A percentile compares a stretch with the other conserved stretches of the same genome.
phyloP scores from a whole-genome alignment of 345 rosid species.

The Hevea brasiliensis region DNA sequence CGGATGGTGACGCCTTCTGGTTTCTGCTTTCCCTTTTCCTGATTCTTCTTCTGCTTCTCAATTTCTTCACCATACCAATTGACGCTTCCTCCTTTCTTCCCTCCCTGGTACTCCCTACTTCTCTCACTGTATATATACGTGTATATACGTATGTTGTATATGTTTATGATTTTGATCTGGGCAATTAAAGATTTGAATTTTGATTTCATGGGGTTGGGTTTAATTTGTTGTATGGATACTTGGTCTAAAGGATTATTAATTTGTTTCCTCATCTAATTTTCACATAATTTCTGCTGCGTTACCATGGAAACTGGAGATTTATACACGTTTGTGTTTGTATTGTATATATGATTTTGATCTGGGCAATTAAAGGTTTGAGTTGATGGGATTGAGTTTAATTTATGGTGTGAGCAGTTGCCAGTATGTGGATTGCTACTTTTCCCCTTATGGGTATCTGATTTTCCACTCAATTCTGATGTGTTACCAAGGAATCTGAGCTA shows the following conservation, averaged over 20 bases:
- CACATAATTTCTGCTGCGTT: background rate
- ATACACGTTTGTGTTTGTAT: background rate
- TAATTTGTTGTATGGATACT: background rate
- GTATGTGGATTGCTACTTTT: background rate
- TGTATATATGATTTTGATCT: background rate
- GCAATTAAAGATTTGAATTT: conserved; percentile 1
- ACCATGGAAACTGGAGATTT: background rate
- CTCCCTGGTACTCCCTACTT: background rate
- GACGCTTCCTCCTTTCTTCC: background rate
- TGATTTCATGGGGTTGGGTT: background rate
- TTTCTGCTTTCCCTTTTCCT: background rate
- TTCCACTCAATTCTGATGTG: background rate
- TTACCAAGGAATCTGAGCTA: background rate
- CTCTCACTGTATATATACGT: background rate
- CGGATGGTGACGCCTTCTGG: conserved; percentile 7
- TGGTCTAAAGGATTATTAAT: background rate
- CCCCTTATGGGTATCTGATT: background rate
- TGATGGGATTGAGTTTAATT: conserved; percentile 1
- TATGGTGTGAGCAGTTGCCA: background rate
- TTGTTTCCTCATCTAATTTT: background rate
- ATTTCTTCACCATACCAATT: conserved; percentile 1
- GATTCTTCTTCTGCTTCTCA: background rate
- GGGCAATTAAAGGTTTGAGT: background rate
- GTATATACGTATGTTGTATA: background rate
- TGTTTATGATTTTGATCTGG: conserved; percentile 9